Evolutionary conservation across 2,329 filamentous ascomycete genomes (phyloP), one percentile per base, ranked within the genome.

Genomic region (Chrysoporthe austroafricana): DNA sequence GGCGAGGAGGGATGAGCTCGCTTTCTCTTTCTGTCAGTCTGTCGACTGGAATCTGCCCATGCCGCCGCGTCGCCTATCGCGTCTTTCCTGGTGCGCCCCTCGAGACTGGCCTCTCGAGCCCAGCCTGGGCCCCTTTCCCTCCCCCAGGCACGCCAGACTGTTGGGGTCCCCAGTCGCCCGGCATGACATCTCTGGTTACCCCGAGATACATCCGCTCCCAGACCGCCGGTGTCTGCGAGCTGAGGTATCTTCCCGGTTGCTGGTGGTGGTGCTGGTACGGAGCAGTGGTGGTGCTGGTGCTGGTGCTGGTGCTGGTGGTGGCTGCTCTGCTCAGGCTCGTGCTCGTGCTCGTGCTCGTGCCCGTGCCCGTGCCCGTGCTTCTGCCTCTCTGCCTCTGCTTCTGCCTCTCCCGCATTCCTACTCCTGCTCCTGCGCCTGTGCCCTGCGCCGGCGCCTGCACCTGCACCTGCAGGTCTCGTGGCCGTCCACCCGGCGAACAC

Each of bases 401-500:
- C 13, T 16, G 0, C 14, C 11, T 36, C 16, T 36, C 62, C 43
- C n/a, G 26, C 26, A 26, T 16, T 36, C 4, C 6, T 26, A 0
- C 59, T 44, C 21, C 34, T 62, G 39, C 43, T 62, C 18, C 14
- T 36, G 32, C 14, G 26, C 5, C 36, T 26, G 18, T 32, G 21
- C 44, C 21, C 6, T 26, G 26, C 26, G 26, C 13, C 36, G 7
- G 36, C 2, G 9, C 36, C 5, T 39, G 36, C 2, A 14, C 57
- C 7, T 43, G 39, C 57, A 52, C 36, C 36, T 62, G 46, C 67
- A 50, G 68, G 65, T 62, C 65, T 63, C 58, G 62, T 52, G 66
- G 68, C 64, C 66, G 43, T 42, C 46, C 36, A 66, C 66, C 68
- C 59, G 48, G 52, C 63, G 66, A 68, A 66, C 63, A 64, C 52